Base-by-base conservation (phyloP, 495 filamentous ascomycete genomes). In the Clohesyomyces aquaticus region DNA sequence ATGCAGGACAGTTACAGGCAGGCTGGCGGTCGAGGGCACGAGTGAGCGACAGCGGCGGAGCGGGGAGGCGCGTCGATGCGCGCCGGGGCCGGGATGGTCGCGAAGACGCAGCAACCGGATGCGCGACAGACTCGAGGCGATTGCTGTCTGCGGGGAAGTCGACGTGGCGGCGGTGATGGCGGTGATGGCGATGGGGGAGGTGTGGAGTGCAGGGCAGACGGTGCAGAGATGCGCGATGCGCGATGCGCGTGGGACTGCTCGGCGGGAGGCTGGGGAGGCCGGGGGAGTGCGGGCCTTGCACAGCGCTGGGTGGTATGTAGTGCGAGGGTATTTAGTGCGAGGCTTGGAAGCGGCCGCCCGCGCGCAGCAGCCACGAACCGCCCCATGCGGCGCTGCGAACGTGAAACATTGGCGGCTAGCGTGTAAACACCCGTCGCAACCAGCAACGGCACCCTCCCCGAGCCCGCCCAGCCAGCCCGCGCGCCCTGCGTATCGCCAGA, bases 111-210 rank as follows among this genome's bases (percentile, higher is more conserved):
- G 61, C 60, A 61, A 68, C 66, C 61, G 57, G 52, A 43, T 19
- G 50, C 21, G 50, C 59, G 26, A 53, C 55, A 53, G 41, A 47
- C 18, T 56, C 60, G 26, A 53, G 19, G n/a, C 23, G 43, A 22
- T 12, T 18, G 42, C 10, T 14, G 27, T 42, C 10, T 14, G 27
- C 28, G 29, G 23, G 41, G 55, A 32, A 9, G 47, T 21, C 51
- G 64, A 67, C 57, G 64, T 67, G 64, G 50, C 58, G 8, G n/a
- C n/a, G n/a, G n/a, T n/a, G n/a, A n/a, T n/a, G n/a, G n/a, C 41
- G 49, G 11, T 28, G 49, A n/a, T 47, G 48, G 58, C 19, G 47
- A 49, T 54, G 53, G 1, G 29, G 50, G 42, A 19, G 53, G 16
- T 16, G 11, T 42, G 42, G 26, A 25, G 11, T 14, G 46, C 19